phyloP scores from a whole-genome alignment of 257 asterid genomes.

The Nyctanthes arbortristis region DNA sequence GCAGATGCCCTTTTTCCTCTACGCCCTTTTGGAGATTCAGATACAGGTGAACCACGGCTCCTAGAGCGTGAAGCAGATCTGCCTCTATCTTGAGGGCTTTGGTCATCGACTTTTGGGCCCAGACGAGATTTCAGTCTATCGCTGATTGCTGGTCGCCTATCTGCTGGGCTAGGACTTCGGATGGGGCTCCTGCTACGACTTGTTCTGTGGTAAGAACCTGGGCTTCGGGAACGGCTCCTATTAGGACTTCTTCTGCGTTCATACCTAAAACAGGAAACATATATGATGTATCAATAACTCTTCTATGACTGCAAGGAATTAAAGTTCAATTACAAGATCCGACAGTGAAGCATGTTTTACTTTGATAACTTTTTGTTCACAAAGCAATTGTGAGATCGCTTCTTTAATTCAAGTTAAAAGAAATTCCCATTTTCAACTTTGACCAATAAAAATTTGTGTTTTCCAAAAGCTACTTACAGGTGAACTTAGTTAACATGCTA shows the following conservation, averaged over 20 bases:
- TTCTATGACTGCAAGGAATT: background rate
- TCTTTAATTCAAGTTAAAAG: background rate
- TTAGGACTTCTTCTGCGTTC: constrained; percentile 68
- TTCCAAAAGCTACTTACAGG: background rate
- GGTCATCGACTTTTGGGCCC: constrained; percentile 55
- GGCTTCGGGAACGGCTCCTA: constrained; percentile 79
- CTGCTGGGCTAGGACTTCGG: constrained; percentile 62
- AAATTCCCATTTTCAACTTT: background rate
- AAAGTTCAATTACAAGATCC: background rate
- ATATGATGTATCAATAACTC: background rate
- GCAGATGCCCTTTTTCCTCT: constrained; percentile 31
- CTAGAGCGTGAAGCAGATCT: constrained; percentile 58
- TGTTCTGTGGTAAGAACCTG: constrained; percentile 49
- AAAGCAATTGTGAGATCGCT: background rate
- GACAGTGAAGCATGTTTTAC: background rate
- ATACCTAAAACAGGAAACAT: constrained; percentile 42
- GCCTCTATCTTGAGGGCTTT: constrained; percentile 29
- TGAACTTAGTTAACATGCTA: background rate
- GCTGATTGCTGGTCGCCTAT: constrained; percentile 51
- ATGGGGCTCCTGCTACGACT: constrained; percentile 63
- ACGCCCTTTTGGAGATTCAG: constrained; percentile 60
- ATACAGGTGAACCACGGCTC: constrained; percentile 47
- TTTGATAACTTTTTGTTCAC: background rate
- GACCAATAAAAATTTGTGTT: background rate
- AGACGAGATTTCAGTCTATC: constrained; percentile 80